These are phyloP conservation scores for Pichia scutulata DNA, from an alignment of 805 yeast species.

Conservation along the genomic window DNA sequence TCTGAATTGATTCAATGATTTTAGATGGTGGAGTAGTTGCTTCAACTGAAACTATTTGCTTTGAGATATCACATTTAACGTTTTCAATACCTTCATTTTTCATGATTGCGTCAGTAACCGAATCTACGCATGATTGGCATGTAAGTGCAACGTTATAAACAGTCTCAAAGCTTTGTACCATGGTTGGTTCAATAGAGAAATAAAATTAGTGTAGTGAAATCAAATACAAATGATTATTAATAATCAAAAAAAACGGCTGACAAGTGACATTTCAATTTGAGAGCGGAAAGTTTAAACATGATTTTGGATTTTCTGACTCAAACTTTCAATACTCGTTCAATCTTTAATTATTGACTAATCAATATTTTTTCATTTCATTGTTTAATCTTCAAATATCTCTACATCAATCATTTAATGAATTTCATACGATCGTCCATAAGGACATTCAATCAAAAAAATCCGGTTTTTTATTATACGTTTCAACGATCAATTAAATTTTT, in stretches of 20 bases:
- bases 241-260: background rate
- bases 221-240: no score
- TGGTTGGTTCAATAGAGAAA: background rate
- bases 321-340: background rate
- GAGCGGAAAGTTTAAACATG: background rate
- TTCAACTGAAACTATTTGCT: constrained; percentile 56
- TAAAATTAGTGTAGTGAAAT: no score
- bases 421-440: background rate
- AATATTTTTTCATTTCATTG: no score
- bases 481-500: constrained; percentile 31
- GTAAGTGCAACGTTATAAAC: constrained; percentile 83
- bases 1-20: constrained; percentile 60
- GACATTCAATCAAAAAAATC: constrained; percentile 2
- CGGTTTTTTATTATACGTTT: constrained; percentile 23
- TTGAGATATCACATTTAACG: constrained; percentile 48
- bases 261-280: no score
- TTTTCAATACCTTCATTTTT: constrained; percentile 42
- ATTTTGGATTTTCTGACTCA: background rate
- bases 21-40: constrained; percentile 73
- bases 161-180: constrained; percentile 27
- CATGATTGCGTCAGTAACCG: constrained; percentile 47
- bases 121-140: constrained; percentile 63
- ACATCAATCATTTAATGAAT: no score
- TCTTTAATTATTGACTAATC: no score
- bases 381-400: no score